Conservation (phyloP, 2,329 filamentous ascomycete species). For the Onygenales sp. region DNA sequence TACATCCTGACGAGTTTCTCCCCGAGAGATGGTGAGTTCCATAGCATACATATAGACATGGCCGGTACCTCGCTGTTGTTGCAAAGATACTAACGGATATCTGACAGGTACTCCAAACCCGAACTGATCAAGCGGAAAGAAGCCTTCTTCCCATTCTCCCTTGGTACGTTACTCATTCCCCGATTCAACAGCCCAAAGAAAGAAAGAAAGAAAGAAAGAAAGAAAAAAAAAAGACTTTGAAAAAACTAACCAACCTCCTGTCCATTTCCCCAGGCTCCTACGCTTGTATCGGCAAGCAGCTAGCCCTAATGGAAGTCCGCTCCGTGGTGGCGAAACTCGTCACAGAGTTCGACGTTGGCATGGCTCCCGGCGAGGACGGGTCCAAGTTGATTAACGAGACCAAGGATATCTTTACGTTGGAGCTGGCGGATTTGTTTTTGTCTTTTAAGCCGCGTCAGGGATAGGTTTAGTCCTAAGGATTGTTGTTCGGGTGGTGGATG, state of each 20-base stretch:
- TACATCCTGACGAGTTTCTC: slow-evolving; percentile 28
- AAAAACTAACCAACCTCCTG: no score
- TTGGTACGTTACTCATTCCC: background rate
- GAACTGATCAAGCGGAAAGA: slow-evolving; percentile 12
- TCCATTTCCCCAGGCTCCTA: background rate
- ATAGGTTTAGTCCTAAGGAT: no score
- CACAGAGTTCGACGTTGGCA: slow-evolving; percentile 3
- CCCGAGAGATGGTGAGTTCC: slow-evolving; percentile 21
- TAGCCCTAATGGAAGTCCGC: slow-evolving; percentile 1
- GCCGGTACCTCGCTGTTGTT: no score
- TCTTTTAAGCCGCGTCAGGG: no score
- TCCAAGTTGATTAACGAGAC: slow-evolving; percentile 4
- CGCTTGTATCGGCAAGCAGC: background rate
- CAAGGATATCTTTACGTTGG: slow-evolving; percentile 7
- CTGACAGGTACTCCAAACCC: slow-evolving; percentile 6
- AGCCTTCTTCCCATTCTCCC: slow-evolving; percentile 8
- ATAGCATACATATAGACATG: no score
- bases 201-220: background rate
- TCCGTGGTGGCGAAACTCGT: slow-evolving; percentile 1
- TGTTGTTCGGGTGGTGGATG: no score
- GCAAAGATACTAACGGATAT: no score
- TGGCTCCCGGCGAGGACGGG: slow-evolving; percentile 8
- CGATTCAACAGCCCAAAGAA: background rate
- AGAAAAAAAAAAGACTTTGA: no score
- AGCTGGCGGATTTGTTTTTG: no score